phyloP scores from a whole-genome alignment of 176 grass and related monocot species.

The Guadua angustifolia region DNA sequence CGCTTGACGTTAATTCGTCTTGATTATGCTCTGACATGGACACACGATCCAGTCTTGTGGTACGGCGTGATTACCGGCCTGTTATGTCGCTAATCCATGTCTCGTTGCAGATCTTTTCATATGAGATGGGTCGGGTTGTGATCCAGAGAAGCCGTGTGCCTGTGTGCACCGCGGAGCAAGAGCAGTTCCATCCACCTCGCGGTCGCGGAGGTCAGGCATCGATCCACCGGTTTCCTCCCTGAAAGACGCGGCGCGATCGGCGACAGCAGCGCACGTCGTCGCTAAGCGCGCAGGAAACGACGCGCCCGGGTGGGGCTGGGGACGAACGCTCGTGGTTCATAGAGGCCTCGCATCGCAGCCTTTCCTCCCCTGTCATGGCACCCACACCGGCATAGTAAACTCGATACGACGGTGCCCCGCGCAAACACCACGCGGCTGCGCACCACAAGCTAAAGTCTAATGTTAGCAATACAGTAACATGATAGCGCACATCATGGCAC shows the following conservation, averaged over 20 bases:
- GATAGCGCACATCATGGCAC: background rate
- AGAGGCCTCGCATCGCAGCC: background rate
- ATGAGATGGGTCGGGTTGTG: background rate
- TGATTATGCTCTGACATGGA: constrained; percentile 6
- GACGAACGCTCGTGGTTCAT: background rate
- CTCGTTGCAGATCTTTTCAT: background rate
- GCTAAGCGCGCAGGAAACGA: background rate
- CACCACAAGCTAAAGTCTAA: background rate
- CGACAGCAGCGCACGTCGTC: background rate
- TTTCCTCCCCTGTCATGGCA: background rate
- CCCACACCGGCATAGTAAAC: background rate
- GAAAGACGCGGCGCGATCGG: too few relatives aligned
- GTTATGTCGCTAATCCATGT: constrained; percentile 18
- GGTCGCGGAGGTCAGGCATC: background rate
- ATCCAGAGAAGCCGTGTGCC: background rate
- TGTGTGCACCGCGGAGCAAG: background rate
- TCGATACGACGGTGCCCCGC: background rate
- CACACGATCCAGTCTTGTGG: background rate
- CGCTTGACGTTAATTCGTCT: constrained; percentile 10
- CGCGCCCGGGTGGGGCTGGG: background rate
- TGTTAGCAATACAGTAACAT: background rate
- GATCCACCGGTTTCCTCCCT: background rate
- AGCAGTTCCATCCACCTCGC: background rate
- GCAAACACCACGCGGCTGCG: background rate
- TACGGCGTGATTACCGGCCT: constrained; percentile 1